These are phyloP conservation scores for Antarctomyces pellizariae DNA, from an alignment of 495 filamentous ascomycete genomes.

Conservation along the genomic window DNA sequence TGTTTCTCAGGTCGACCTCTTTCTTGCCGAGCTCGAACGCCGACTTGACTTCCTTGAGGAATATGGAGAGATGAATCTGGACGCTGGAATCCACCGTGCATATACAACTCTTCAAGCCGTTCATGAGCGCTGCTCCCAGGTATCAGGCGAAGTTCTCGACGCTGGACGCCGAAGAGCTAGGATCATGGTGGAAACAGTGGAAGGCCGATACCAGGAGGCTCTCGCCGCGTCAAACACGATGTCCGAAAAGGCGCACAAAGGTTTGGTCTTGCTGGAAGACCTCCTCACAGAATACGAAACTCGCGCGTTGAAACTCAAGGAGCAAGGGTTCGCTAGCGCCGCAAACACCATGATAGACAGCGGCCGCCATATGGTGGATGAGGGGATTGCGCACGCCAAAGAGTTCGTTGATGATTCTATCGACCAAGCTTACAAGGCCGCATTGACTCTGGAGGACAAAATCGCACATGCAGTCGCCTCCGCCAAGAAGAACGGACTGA, in stretches of 20 bases:
- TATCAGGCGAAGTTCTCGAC: slow-evolving; percentile 78
- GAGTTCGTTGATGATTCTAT: slow-evolving; percentile 73
- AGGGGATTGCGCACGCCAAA: slow-evolving; percentile 45
- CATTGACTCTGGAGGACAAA: slow-evolving; percentile 50
- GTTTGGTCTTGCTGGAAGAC: slow-evolving; percentile 64
- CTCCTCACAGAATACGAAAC: slow-evolving; percentile 67
- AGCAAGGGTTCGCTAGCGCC: slow-evolving; percentile 35
- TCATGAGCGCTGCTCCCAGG: slow-evolving; percentile 62
- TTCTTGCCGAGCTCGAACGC: slow-evolving; percentile 68
- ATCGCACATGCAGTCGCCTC: slow-evolving; percentile 58
- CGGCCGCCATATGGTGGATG: slow-evolving; percentile 49
- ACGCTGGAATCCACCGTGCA: slow-evolving; percentile 57
- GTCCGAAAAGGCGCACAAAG: slow-evolving; percentile 73
- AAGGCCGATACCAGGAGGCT: slow-evolving; percentile 73
- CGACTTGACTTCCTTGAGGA: slow-evolving; percentile 73
- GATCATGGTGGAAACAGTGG: slow-evolving; percentile 84
- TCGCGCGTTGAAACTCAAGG: slow-evolving; percentile 40
- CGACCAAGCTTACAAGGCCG: slow-evolving; percentile 52
- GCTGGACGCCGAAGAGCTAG: slow-evolving; percentile 64
- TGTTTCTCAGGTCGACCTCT: slow-evolving; percentile 62
- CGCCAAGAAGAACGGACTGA: slow-evolving; percentile 59
- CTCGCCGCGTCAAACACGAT: slow-evolving; percentile 65
- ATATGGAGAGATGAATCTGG: slow-evolving; percentile 64
- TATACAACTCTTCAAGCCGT: slow-evolving; percentile 75
- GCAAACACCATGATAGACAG: slow-evolving; percentile 40